Percentiles rank a stretch among this genome's conserved stretches.
phyloP scores from a whole-genome alignment of 495 filamentous ascomycete genomes.

The Collariella sp. region DNA sequence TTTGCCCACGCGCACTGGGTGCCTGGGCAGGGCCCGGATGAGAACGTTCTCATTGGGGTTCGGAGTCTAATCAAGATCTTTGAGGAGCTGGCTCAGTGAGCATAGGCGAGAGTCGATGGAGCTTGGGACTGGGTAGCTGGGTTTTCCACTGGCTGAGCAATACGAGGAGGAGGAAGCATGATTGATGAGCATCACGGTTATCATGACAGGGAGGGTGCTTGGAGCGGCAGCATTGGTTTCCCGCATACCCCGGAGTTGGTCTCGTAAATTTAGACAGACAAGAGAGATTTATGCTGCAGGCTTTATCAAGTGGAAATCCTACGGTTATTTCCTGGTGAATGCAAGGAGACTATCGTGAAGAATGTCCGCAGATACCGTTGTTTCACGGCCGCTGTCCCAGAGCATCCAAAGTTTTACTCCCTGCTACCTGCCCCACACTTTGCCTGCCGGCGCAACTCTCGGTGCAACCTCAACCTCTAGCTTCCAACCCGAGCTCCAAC shows the following conservation, averaged over 20 bases:
- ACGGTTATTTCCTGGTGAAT: too few relatives aligned
- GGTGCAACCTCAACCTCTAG: not conserved
- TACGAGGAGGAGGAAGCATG: not conserved
- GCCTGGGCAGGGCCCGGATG: conserved; percentile 77
- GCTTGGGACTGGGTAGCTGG: not conserved
- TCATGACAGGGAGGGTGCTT: not conserved
- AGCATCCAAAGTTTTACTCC: too few relatives aligned
- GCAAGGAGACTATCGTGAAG: too few relatives aligned
- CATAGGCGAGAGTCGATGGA: not conserved
- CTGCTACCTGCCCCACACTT: not conserved
- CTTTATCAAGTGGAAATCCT: too few relatives aligned
- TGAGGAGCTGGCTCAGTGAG: conserved; percentile 45
- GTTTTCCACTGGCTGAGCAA: not conserved
- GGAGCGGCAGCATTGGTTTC: not conserved
- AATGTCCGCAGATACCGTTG: too few relatives aligned
- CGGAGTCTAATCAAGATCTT: conserved; percentile 65
- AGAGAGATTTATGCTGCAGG: not conserved
- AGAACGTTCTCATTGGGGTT: conserved; percentile 72
- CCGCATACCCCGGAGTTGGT: not conserved
- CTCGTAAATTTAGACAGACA: not conserved
- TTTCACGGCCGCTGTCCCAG: not conserved
- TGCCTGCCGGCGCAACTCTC: conserved; percentile 1
- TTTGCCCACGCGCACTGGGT: conserved; percentile 91
- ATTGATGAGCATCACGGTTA: not conserved
- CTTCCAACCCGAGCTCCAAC: not conserved